Base-by-base conservation (phyloP, 2,329 filamentous ascomycete genomes). In the Aureobasidium lini region DNA sequence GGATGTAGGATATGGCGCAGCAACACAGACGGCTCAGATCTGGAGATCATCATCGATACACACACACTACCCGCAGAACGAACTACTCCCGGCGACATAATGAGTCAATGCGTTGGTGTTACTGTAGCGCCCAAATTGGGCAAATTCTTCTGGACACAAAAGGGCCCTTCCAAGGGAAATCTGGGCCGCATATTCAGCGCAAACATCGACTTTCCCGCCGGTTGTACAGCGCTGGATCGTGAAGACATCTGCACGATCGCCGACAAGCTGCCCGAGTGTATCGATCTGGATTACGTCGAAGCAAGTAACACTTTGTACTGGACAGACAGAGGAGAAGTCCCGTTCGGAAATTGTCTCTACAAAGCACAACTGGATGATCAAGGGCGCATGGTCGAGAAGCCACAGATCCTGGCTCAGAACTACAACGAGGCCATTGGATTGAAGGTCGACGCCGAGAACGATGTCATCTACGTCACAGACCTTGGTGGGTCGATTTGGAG, bases 111-210 rank as follows among this genome's bases (percentile, higher is more conserved):
- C 58, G 82, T 85, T 7, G 83, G 83, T 1, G 73, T 86, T 39
- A 67, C 77, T 0, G 72, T 85, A 0, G 75, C 77, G 2, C 52
- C 49, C n/a, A 60, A 66, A 0, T 68, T 70, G 0, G 74, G 75
- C 10, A 75, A 76, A 40, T 72, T 85, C 48, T 85, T 80, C 72
- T 86, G 83, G 83, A 81, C 79, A 0, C 82, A 85, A 54, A 85
- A 85, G 65, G 83, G 83, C 0, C 70, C 73, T 0, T 75, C 77
- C 2, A 85, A 84, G 66, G 75, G 72, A 0, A 70, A 68, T 1
- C 66, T 74, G 39, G 83, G 83, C 0, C 73, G 78, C 3, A 82
- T 86, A 40, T 81, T 82, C 66, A 69, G 73, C 5, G 81, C 82
- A 0, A 66, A 69, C 15, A 70, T 83, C 0, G 65, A 74, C 0